phyloP scores from a whole-genome alignment of 345 rosid genomes.

The Gossypium sturtianum region DNA sequence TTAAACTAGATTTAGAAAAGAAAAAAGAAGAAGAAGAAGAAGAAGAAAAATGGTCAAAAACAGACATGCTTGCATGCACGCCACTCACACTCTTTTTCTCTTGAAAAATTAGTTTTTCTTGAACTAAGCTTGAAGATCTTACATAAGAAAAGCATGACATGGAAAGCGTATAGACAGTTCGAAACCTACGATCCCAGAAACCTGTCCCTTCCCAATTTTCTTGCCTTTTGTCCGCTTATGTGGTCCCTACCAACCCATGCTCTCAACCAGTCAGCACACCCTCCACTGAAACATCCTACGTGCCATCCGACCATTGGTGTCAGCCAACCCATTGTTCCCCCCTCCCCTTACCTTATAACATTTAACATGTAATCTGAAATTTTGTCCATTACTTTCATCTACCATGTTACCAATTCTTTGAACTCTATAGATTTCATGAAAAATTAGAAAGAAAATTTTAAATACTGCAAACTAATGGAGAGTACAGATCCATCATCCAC shows the following conservation, averaged over 20 bases:
- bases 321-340: too few species aligned
- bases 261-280: not conserved
- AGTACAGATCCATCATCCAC: conserved; percentile 37
- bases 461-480: conserved; percentile 23
- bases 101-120: not conserved
- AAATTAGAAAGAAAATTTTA: not conserved
- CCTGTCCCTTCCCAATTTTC: conserved; percentile 28
- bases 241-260: conserved; percentile 22
- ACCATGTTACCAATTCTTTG: not conserved
- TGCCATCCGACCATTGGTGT: conserved; percentile 14
- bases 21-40: too few species aligned
- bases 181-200: conserved; percentile 18
- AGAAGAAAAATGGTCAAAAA: not conserved
- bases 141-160: not conserved
- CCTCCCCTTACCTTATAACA: not conserved
- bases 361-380: not conserved
- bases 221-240: conserved; percentile 27
- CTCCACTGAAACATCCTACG: conserved; percentile 25
- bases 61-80: not conserved
- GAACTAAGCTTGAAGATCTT: not conserved
- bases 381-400: not conserved
- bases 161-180: conserved; percentile 25
- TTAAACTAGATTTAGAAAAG: too few species aligned
- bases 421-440: not conserved
- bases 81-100: too few species aligned